Evolutionary conservation across 208 protist species (phyloP).

Genomic region (Acanthamoeba castellanii): DNA sequence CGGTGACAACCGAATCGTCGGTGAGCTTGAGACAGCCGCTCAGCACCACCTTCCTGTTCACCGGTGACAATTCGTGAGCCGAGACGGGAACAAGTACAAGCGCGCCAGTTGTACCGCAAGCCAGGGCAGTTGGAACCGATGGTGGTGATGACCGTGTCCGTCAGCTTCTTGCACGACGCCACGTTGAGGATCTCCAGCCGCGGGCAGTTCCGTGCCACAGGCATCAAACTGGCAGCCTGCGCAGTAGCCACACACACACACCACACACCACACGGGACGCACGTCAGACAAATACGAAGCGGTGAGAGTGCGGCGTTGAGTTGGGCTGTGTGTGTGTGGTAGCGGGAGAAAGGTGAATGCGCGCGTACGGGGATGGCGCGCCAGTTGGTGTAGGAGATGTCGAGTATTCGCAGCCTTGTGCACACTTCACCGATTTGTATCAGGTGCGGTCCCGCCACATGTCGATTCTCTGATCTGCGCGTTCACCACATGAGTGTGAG

Average conservation of each 20-base stretch:
- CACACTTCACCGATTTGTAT: not conserved
- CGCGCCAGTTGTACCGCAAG: not conserved
- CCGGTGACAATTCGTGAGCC: not conserved
- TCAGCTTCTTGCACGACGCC: not conserved
- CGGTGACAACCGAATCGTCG: not conserved
- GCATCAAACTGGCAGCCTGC: not conserved
- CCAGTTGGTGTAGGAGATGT: conserved; percentile 45
- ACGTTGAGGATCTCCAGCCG: conserved; percentile 23
- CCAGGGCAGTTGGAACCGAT: not conserved
- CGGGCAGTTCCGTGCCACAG: not conserved
- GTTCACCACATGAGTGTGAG: not conserved
- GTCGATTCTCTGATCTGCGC: not conserved
- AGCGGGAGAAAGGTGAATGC: not conserved
- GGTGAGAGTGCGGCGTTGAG: not conserved
- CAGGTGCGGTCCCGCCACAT: not conserved
- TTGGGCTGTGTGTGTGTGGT: not conserved
- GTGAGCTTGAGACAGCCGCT: not conserved
- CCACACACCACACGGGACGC: not conserved
- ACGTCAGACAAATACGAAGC: not conserved
- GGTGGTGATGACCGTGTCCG: not conserved
- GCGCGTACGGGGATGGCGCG: not conserved
- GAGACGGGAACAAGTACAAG: not conserved
- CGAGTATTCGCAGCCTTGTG: not conserved
- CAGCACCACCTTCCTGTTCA: conserved; percentile 20
- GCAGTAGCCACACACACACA: not conserved